Base-by-base conservation (phyloP, 2,329 filamentous ascomycete species). In the Fusarium nodosum region DNA sequence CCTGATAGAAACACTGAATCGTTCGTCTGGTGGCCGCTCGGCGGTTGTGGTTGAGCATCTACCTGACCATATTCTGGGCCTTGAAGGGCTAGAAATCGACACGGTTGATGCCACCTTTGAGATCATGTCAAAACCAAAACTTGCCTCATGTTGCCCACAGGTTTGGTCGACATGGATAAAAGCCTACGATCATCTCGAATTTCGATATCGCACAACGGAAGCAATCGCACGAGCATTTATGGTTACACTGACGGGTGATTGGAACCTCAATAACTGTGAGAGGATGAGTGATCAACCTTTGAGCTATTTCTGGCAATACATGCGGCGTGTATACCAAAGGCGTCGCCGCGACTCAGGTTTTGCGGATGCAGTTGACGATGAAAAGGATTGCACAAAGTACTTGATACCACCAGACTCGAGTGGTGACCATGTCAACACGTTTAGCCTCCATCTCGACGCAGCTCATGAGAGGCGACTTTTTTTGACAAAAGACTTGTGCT, bases 141-240 rank as follows among this genome's bases (percentile, higher is more conserved):
- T 39, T 15, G 3, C 36, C 3, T 39, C 36, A 15, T 3, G 15
- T 7, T 3, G 12, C 7, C n/a, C 36, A 9, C 36, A 39, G 7
- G 0, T 39, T 8, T 39, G 36, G 36, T 2, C 6, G 13, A 39
- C 12, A 3, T 39, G 36, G 36, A 15, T 6, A 0, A 13, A 8
- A 22, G n/a, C n/a, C 1, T 39, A 39, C 7, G n/a, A 22, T 8
- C n/a, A 39, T 15, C 36, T 39, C n/a, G 0, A 39, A 39, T 8
- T n/a, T 5, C 36, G 36, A 8, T 22, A 39, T 4, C n/a, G 7
- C 0, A 1, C n/a, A 39, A 0, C n/a, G 0, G 11, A 15, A 39
- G 36, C 12, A 15, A 39, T 39, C 7, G 36, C 36, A 8, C n/a
- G 2, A 13, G 36, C 36, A 39, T 39, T 39, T 1, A 39, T 39